Evolutionary conservation across 371 early-diverging fungal species (phyloP), one percentile per base, ranked within the genome.

Genomic region (Cladochytrium tenue): DNA sequence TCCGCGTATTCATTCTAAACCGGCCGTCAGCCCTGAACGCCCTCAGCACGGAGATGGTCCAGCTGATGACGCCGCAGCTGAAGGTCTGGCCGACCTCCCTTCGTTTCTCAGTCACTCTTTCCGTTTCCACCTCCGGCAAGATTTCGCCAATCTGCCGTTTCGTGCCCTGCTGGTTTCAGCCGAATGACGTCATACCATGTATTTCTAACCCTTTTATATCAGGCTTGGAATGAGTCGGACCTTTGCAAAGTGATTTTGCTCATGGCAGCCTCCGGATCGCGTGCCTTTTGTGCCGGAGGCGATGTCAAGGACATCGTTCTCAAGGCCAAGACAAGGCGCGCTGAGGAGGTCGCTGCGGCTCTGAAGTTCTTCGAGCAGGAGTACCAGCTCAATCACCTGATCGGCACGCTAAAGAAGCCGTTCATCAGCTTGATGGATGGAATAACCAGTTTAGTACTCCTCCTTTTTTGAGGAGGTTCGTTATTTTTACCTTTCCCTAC

Each of bases 281-380:
- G 84, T 63, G 96, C 93, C 1, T 96, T 96, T 75, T 98, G 97
- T 76, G 95, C 98, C 28, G 98, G 98, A 32, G 98, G 97, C 34
- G 98, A 98, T 74, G 95, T 98, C 4, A 92, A 92, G 72, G 66
- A 62, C 31, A 56, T 67, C 43, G 55, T 60, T 4, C 7, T 51
- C 5, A 51, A 63, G 51, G 74, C 76, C n/a, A 78, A 77, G 28
- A 85, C 70, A 2, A 59, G 71, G 23, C 60, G 87, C 62, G 76
- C 83, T 2, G 72, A 68, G 7, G 84, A 84, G 7, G 28, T 76
- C n/a, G 72, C 72, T 10, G 30, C 64, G 36, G 90, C 93, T 2
- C 64, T 92, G 60, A 75, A 81, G 64, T 96, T 96, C 72, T 95
- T 96, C 74, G 87, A 90, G 68, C 90, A 93, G 63, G 96, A 98